Evolutionary conservation across 176 grass and related monocot species (phyloP).

Genomic region (Zea luxurians): DNA sequence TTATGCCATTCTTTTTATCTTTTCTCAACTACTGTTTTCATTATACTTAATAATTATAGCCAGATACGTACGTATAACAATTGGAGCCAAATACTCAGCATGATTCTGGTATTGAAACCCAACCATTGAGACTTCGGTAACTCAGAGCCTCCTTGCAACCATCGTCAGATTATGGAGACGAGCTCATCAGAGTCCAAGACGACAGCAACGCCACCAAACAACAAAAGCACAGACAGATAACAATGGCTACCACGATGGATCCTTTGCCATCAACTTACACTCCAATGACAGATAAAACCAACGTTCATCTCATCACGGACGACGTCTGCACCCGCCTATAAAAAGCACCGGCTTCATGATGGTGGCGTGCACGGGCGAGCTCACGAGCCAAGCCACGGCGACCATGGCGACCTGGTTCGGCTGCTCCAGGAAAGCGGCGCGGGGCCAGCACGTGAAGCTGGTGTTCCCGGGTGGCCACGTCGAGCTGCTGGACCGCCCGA

Average conservation of each 20-base stretch:
- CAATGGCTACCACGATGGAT: slow-evolving; percentile 28
- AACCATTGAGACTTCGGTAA: slow-evolving; percentile 21
- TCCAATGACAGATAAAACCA: neutral
- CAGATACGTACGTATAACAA: neutral
- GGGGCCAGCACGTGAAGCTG: slow-evolving; percentile 42
- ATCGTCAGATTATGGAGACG: slow-evolving; percentile 6
- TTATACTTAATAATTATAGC: no score
- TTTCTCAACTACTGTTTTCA: no score
- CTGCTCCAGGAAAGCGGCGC: slow-evolving; percentile 31
- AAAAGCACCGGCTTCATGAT: slow-evolving; percentile 9
- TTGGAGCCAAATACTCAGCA: neutral
- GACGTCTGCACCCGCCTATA: neutral
- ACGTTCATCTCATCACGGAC: neutral
- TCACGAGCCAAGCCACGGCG: neutral
- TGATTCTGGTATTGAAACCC: slow-evolving; percentile 12
- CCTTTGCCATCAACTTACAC: slow-evolving; percentile 2
- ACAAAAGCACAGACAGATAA: slow-evolving; percentile 3
- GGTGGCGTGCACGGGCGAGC: neutral
- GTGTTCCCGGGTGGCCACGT: slow-evolving; percentile 56
- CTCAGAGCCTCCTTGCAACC: slow-evolving; percentile 37
- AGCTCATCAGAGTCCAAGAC: slow-evolving; percentile 20
- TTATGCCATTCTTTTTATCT: no score
- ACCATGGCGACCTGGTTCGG: slow-evolving; percentile 50
- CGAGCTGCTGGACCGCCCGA: slow-evolving; percentile 51
- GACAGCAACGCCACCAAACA: slow-evolving; percentile 8